These are phyloP conservation scores for Glycyrrhiza uralensis DNA, from an alignment of 306 rosid species.

Conservation along the genomic window DNA sequence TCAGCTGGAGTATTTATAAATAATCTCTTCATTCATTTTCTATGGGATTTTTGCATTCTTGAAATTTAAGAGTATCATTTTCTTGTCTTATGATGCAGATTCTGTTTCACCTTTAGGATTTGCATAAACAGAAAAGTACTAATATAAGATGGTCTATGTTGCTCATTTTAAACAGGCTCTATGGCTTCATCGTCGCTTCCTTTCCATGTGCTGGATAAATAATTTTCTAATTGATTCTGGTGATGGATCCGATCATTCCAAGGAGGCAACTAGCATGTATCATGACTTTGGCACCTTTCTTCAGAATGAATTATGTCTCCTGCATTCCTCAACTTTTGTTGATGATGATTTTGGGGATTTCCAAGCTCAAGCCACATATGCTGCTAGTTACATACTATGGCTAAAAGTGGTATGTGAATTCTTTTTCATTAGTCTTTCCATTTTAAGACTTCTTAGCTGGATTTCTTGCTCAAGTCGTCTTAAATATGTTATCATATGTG, in stretches of 20 bases:
- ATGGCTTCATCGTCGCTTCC: slow-evolving; percentile 95
- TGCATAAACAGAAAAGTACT: neutral
- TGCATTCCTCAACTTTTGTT: slow-evolving; percentile 37
- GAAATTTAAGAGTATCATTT: neutral
- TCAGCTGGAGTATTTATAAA: neutral
- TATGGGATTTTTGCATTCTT: slow-evolving; percentile 1
- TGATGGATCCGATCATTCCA: slow-evolving; percentile 20
- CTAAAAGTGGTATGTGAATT: slow-evolving; percentile 49
- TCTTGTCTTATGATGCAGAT: neutral
- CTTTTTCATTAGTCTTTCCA: neutral
- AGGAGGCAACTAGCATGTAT: slow-evolving; percentile 30
- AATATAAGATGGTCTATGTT: slow-evolving; percentile 1
- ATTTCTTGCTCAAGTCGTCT: slow-evolving; percentile 20
- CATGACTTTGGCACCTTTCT: slow-evolving; percentile 38
- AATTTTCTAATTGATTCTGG: slow-evolving; percentile 25
- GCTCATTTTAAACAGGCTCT: slow-evolving; percentile 52
- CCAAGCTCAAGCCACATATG: slow-evolving; percentile 60
- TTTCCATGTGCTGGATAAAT: slow-evolving; percentile 58
- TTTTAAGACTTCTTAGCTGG: neutral
- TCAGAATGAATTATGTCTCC: slow-evolving; percentile 54
- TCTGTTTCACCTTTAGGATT: neutral
- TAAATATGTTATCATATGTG: slow-evolving; percentile 26
- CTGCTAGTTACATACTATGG: slow-evolving; percentile 65
- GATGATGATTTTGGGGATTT: slow-evolving; percentile 62
- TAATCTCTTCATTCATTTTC: neutral